These are phyloP conservation scores for Nothophytophthora sp. DNA, from an alignment of 352 stramenopile species.

Conservation along the genomic window DNA sequence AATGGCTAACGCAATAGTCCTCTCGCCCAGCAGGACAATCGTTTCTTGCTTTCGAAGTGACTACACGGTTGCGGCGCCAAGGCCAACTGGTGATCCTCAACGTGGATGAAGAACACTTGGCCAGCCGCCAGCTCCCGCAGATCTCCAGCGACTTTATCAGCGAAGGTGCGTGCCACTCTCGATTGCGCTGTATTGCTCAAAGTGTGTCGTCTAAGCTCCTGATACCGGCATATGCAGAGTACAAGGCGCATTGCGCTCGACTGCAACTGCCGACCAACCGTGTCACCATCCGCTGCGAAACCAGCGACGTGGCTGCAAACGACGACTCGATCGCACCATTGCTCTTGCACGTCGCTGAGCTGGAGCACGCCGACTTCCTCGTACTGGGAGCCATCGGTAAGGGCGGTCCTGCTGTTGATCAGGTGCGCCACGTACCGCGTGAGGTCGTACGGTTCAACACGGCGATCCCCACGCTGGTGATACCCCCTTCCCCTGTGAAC, in stretches of 20 bases:
- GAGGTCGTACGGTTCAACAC: constrained; percentile 34
- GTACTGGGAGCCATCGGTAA: constrained; percentile 64
- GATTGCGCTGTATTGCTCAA: not conserved
- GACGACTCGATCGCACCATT: constrained; percentile 27
- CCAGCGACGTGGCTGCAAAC: constrained; percentile 5
- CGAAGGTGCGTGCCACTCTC: constrained; percentile 40
- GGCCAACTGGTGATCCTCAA: constrained; percentile 44
- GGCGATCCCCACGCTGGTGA: constrained; percentile 34
- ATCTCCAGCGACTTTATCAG: constrained; percentile 64
- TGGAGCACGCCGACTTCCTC: constrained; percentile 42
- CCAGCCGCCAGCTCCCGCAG: constrained; percentile 53
- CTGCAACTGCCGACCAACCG: constrained; percentile 43
- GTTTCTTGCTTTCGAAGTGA: constrained; percentile 58
- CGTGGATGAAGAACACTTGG: constrained; percentile 44
- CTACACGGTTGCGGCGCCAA: constrained; percentile 45
- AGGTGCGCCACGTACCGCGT: constrained; percentile 57
- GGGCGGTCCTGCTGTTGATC: constrained; percentile 51
- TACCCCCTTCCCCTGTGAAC: constrained; percentile 54
- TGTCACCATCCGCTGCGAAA: constrained; percentile 36
- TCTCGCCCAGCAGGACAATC: constrained; percentile 43
- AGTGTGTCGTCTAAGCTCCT: not conserved
- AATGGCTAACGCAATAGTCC: not conserved
- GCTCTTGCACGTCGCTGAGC: constrained; percentile 32
- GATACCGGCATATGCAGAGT: constrained; percentile 46
- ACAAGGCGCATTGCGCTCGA: constrained; percentile 42